Percentiles rank a stretch among this genome's conserved stretches.
Conservation (phyloP, 148 eudicot species). For the Fagopyrum tataricum region DNA sequence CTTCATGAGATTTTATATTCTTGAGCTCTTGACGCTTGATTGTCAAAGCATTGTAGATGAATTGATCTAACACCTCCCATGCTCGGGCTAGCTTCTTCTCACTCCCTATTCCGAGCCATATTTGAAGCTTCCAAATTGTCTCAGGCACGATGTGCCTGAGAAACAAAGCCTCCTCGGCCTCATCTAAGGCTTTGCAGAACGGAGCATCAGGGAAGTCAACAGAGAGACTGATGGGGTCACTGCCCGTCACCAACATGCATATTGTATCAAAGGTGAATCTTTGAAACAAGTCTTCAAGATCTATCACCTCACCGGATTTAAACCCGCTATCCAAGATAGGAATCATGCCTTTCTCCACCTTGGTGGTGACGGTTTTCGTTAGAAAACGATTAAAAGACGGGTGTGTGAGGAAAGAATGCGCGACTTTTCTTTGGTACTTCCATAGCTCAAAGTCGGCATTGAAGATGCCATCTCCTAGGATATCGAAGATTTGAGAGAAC, state of each 20-base stretch:
- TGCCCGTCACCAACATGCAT: slow-evolving; percentile 27
- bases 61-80: slow-evolving; percentile 23
- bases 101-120: slow-evolving; percentile 37
- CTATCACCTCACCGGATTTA: slow-evolving; percentile 23
- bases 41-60: slow-evolving; percentile 6
- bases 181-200: slow-evolving; percentile 30
- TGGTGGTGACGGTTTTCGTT: slow-evolving; percentile 15
- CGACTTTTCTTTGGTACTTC: too few species aligned
- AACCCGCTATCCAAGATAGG: slow-evolving; percentile 29
- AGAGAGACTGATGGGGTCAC: slow-evolving; percentile 36
- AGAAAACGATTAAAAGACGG: slow-evolving; percentile 23
- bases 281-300: slow-evolving; percentile 30
- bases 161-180: neutral
- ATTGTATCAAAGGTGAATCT: slow-evolving; percentile 21
- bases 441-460: too few species aligned
- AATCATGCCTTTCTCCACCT: slow-evolving; percentile 25
- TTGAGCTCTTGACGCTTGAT: slow-evolving; percentile 18
- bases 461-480: too few species aligned
- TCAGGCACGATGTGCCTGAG: slow-evolving; percentile 31
- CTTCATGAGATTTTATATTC: neutral
- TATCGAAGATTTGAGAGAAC: slow-evolving; percentile 29
- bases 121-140: slow-evolving; percentile 37
- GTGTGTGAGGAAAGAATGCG: too few species aligned
- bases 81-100: slow-evolving; percentile 27
- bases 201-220: slow-evolving; percentile 26